A percentile compares a stretch with the other conserved stretches of the same genome.
These are phyloP conservation scores for Lachancea thermotolerans DNA, from an alignment of 805 yeast genomes.

Conservation along the genomic window DNA sequence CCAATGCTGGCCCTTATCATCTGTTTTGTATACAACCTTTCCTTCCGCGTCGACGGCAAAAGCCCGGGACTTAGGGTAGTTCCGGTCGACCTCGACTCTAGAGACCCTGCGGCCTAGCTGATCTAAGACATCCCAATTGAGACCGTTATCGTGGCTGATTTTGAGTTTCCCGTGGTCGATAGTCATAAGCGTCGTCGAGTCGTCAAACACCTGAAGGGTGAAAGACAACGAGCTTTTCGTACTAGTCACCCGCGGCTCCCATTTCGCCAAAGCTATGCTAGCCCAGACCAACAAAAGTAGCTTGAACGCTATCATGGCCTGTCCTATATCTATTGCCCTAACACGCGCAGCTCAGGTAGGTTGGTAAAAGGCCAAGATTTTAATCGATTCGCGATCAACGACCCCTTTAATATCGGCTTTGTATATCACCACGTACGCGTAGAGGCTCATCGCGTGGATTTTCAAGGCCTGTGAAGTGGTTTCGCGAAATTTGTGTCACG, in stretches of 20 bases:
- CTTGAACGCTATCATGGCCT: neutral
- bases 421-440: too few species aligned
- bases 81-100: neutral
- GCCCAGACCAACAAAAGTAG: neutral
- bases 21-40: slow-evolving; percentile 17
- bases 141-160: slow-evolving; percentile 46
- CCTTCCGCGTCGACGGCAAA: neutral
- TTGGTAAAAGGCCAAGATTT: too few species aligned
- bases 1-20: slow-evolving; percentile 29
- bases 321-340: too few species aligned
- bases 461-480: too few species aligned
- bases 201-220: slow-evolving; percentile 38
- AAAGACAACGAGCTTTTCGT: slow-evolving; percentile 1
- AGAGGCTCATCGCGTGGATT: too few species aligned
- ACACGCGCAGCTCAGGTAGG: too few species aligned
- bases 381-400: too few species aligned
- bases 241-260: slow-evolving; percentile 17
- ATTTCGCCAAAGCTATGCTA: slow-evolving; percentile 10
- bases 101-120: neutral
- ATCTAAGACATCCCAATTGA: slow-evolving; percentile 34
- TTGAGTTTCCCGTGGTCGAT: slow-evolving; percentile 25
- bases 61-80: slow-evolving; percentile 2
- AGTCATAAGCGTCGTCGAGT: slow-evolving; percentile 40
- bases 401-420: too few species aligned
- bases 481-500: too few species aligned